Evolutionary conservation across 2,329 filamentous ascomycete genomes (phyloP), one percentile per base, ranked within the genome.

Genomic region (Talaromyces verruculosus): DNA sequence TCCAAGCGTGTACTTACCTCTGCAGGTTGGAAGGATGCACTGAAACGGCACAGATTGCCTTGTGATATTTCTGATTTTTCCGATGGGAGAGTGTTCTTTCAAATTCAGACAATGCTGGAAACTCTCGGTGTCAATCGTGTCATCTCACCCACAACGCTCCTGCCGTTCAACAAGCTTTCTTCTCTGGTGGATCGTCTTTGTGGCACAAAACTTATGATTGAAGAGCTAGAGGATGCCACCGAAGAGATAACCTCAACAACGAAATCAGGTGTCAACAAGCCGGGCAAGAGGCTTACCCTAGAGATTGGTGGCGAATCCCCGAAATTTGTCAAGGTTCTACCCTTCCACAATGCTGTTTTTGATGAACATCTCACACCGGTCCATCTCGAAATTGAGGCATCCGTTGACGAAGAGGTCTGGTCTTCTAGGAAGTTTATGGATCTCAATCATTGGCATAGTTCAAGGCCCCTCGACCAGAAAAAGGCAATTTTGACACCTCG

Each of bases 361-460:
- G 63, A 60, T 28, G 25, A 45, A 4, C 63, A 64, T 35, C 55
- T 64, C 19, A 19, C 41, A 33, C 55, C 63, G 15, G 35, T 64
- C 11, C 43, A 28, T 19, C 43, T 64, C 6, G 43, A 49, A 39
- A 51, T 51, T 15, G 55, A 59, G 11, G 19, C 41, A 49, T 41
- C 39, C 6, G 11, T 47, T 39, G 41, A 25, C 30, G 41, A 28
- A 37, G 22, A 45, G 8, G 19, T 49, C 8, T 30, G 0, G 6
- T 19, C 19, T 19, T 6, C 30, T 6, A 33, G 7, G 33, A n/a
- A 59, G 13, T 53, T 60, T 22, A 43, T 17, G 13, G 55, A 64
- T 30, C 63, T 64, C 1, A 64, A 49, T 3, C 19, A 59, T 37
- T 64, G 75, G 76, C 75, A 77, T 51, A 76, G 74, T 57, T 72